phyloP scores from a whole-genome alignment of 805 yeast species.

The Wickerhamiella kazuoi region DNA sequence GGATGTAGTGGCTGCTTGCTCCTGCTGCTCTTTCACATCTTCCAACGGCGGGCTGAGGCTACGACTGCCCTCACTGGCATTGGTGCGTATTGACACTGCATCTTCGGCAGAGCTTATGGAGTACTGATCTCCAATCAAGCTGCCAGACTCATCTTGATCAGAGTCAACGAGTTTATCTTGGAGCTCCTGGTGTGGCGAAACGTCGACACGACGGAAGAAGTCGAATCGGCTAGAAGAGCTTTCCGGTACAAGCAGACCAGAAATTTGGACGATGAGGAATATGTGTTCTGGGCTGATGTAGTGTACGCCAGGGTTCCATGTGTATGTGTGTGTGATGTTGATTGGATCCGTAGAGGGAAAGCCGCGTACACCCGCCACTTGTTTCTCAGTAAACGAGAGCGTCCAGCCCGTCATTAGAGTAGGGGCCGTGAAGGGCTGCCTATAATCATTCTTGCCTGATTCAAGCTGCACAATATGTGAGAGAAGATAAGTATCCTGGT shows the following conservation, averaged over 20 bases:
- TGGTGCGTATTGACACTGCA: neutral
- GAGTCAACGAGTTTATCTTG: neutral
- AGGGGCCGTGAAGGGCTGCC: conserved; percentile 1
- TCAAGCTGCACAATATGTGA: conserved; percentile 10
- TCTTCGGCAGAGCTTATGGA: neutral
- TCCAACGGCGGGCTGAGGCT: too few species aligned
- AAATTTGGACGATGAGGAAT: conserved; percentile 2
- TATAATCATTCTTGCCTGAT: neutral
- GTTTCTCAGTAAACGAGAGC: conserved; percentile 1
- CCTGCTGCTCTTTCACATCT: neutral
- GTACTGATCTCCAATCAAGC: too few species aligned
- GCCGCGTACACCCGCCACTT: conserved; percentile 2
- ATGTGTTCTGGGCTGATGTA: conserved; percentile 5
- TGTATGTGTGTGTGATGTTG: neutral
- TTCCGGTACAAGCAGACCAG: conserved; percentile 1
- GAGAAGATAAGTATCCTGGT: conserved; percentile 10
- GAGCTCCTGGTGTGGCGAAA: neutral
- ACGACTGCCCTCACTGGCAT: too few species aligned
- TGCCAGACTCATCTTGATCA: too few species aligned
- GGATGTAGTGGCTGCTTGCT: neutral
- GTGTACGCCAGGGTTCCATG: conserved; percentile 7
- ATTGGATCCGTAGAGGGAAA: conserved; percentile 1
- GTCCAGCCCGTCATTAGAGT: conserved; percentile 2
- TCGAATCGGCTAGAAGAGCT: conserved; percentile 1
- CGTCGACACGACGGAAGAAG: neutral